These are phyloP conservation scores for Yarrowia keelungensis DNA, from an alignment of 805 yeast genomes.

Conservation along the genomic window DNA sequence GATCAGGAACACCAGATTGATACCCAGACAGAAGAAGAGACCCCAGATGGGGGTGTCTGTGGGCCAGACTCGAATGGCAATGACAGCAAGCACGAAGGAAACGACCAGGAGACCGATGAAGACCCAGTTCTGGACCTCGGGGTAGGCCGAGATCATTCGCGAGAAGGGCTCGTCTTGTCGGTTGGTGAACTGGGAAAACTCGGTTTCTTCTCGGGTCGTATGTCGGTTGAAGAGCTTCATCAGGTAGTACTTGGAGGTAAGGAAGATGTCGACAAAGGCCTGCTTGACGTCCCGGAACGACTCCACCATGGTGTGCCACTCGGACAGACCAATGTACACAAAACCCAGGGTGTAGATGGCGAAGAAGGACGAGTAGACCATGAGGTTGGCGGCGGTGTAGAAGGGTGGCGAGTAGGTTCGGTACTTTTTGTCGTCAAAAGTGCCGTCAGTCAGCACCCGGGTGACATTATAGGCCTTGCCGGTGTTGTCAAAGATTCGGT, in stretches of 20 bases:
- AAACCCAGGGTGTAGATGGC: slow-evolving; percentile 64
- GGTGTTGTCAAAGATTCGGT: slow-evolving; percentile 59
- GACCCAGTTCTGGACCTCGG: slow-evolving; percentile 81
- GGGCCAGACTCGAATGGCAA: slow-evolving; percentile 43
- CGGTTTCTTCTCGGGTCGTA: not conserved
- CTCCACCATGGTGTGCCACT: slow-evolving; percentile 43
- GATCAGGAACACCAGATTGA: slow-evolving; percentile 62
- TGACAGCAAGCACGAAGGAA: slow-evolving; percentile 49
- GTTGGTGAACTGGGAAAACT: slow-evolving; percentile 35
- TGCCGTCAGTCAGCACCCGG: slow-evolving; percentile 49
- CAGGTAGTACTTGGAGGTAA: slow-evolving; percentile 3
- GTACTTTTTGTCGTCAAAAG: slow-evolving; percentile 57
- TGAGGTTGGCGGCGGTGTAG: slow-evolving; percentile 58
- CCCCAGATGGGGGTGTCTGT: slow-evolving; percentile 56
- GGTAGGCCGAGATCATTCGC: slow-evolving; percentile 51
- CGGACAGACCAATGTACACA: slow-evolving; percentile 49
- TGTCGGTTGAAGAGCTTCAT: not conserved
- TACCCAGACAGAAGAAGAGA: slow-evolving; percentile 61
- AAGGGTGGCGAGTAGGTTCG: slow-evolving; percentile 71
- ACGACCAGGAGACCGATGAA: slow-evolving; percentile 57
- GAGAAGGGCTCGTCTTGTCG: slow-evolving; percentile 42
- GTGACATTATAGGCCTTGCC: slow-evolving; percentile 60
- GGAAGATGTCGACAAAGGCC: slow-evolving; percentile 23
- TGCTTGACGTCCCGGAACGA: slow-evolving; percentile 41
- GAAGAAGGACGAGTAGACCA: slow-evolving; percentile 62